Percentiles rank a stretch among this genome's conserved stretches.
phyloP scores from a whole-genome alignment of 2,329 filamentous ascomycete species.

The Keithomyces neogunnii region DNA sequence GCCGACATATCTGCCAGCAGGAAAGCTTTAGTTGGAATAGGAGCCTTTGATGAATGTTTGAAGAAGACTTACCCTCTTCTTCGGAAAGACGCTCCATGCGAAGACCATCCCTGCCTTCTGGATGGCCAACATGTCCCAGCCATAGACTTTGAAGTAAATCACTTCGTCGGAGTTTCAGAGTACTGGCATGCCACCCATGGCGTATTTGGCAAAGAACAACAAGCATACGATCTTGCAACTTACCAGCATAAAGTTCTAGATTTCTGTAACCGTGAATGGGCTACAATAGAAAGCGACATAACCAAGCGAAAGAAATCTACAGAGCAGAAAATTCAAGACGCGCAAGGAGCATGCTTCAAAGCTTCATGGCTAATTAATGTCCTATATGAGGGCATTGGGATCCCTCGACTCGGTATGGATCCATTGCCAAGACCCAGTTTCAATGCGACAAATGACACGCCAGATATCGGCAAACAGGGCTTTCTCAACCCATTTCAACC shows the following conservation, averaged over 20 bases:
- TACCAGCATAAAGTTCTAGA: slow-evolving; percentile 79
- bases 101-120: slow-evolving; percentile 76
- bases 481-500: slow-evolving; percentile 84
- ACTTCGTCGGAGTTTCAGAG: slow-evolving; percentile 95
- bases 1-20: slow-evolving; percentile 20
- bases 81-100: slow-evolving; percentile 79
- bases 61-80: slow-evolving; percentile 75
- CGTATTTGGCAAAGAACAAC: slow-evolving; percentile 72
- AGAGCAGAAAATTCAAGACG: slow-evolving; percentile 70
- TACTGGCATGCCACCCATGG: slow-evolving; percentile 99
- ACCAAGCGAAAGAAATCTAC: slow-evolving; percentile 60
- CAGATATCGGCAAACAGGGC: slow-evolving; percentile 62
- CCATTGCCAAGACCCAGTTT: slow-evolving; percentile 40
- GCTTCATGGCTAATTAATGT: slow-evolving; percentile 97
- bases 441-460: slow-evolving; percentile 65
- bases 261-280: slow-evolving; percentile 82
- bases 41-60: slow-evolving; percentile 78
- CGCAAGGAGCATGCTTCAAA: slow-evolving; percentile 91
- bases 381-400: slow-evolving; percentile 88
- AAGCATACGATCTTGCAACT: slow-evolving; percentile 80
- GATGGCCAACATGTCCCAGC: slow-evolving; percentile 88
- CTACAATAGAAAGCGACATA: slow-evolving; percentile 60
- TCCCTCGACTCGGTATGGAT: slow-evolving; percentile 78
- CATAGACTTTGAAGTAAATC: slow-evolving; percentile 95
- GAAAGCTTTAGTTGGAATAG: slow-evolving; percentile 67